A percentile compares a stretch with the other conserved stretches of the same genome.
These are phyloP conservation scores for Hortiboletus campestris DNA, from an alignment of 768 basidiomycete genomes.

Conservation along the genomic window DNA sequence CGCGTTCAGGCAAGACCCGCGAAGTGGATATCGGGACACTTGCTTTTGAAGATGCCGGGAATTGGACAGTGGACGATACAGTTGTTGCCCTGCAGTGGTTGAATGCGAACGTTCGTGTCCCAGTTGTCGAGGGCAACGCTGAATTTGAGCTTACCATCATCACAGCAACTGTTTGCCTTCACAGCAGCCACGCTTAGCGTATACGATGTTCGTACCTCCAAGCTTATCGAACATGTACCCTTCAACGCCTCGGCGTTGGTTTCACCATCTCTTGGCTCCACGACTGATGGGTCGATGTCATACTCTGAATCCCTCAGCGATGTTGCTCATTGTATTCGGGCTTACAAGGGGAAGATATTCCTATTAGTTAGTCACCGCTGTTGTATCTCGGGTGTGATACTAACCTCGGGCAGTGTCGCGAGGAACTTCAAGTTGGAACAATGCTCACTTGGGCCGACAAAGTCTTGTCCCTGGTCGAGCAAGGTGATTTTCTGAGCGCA, in stretches of 20 bases:
- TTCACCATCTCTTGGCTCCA: conserved; percentile 50
- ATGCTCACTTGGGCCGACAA: conserved; percentile 95
- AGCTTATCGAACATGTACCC: conserved; percentile 58
- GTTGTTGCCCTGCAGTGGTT: conserved; percentile 85
- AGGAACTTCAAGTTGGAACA: conserved; percentile 75
- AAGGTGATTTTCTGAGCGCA: conserved; percentile 85
- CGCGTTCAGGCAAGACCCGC: conserved; percentile 58
- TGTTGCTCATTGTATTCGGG: conserved; percentile 67
- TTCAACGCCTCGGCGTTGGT: conserved; percentile 58
- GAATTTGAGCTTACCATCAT: conserved; percentile 3
- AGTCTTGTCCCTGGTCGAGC: conserved; percentile 77
- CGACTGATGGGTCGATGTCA: conserved; percentile 44
- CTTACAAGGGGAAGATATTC: conserved; percentile 91
- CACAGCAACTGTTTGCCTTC: conserved; percentile 67
- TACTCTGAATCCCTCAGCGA: conserved; percentile 51
- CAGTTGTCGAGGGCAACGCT: conserved; percentile 7
- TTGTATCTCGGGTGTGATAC: background rate
- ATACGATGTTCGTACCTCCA: conserved; percentile 58
- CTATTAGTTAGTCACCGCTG: conserved; percentile 59
- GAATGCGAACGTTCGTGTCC: conserved; percentile 75
- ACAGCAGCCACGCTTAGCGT: conserved; percentile 61
- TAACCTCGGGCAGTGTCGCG: conserved; percentile 48
- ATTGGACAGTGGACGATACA: conserved; percentile 59
- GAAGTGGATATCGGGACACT: conserved; percentile 65
- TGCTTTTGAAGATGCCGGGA: conserved; percentile 56